Evolutionary conservation across 148 eudicot genomes (phyloP), one percentile per base, ranked within the genome.

Genomic region (Drosera capensis): DNA sequence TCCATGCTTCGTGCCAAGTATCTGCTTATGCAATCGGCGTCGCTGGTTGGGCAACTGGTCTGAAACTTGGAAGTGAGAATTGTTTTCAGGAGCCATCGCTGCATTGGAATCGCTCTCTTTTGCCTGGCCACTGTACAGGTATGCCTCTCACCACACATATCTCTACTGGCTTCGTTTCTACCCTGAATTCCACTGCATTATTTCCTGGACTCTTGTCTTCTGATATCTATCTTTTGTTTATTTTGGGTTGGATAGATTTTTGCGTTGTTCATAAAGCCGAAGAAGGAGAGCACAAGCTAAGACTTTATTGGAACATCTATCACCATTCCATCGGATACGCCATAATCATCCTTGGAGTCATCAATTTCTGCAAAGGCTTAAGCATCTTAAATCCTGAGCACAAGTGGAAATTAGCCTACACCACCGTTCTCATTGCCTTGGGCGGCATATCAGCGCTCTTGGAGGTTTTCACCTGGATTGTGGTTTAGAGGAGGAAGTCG

Each of bases 311-410:
- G 97, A 90, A 80, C 49, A 64, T 84, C 31, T 90, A 84, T 51
- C 97, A 90, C 52, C 82, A 80, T 50, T 43, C 68, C 12, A 3
- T 90, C 43, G 97, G 97, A 19, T 90, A 90, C 21, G 46, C 74
- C 34, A 77, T 90, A 43, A 36, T 84, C 22, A 25, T 68, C 45
- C 87, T 90, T 1, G 87, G 95, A 49, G 66, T 90, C 58, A 56
- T 84, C 62, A 90, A 90, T 18, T 74, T 90, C 13, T 90, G 84
- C 75, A 81, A 80, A 70, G 97, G 97, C 48, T 42, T 90, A 2
- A 45, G 65, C n/a, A 90, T 90, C 7, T 66, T 90, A 45, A 51
- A 67, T 23, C 97, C 97, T 0, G 78, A 52, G 45, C 52, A 68
- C 62, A 90, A 78, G 62, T 90, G 93, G 93, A 90, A 55, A 64